phyloP scores from a whole-genome alignment of 257 asterid genomes.

The Handroanthus guayacan region DNA sequence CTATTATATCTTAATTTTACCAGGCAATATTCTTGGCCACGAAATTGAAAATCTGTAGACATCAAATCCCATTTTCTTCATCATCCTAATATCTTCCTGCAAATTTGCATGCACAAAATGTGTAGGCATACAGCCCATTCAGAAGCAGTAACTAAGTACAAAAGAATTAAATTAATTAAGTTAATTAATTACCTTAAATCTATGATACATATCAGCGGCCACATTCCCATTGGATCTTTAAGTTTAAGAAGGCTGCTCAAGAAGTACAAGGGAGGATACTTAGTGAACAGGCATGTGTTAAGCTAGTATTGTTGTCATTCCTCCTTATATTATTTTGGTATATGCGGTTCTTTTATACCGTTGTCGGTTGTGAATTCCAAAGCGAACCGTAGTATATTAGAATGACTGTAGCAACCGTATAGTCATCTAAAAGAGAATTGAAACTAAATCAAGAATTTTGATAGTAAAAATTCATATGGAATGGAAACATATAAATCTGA shows the following conservation, averaged over 20 bases:
- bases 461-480: background rate
- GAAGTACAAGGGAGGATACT: slow-evolving; percentile 75
- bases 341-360: slow-evolving; percentile 12
- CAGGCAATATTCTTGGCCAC: background rate
- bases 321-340: background rate
- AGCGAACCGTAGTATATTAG: background rate
- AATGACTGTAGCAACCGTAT: slow-evolving; percentile 11
- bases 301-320: slow-evolving; percentile 26
- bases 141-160: too few species aligned
- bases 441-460: background rate
- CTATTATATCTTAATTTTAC: too few species aligned
- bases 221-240: background rate
- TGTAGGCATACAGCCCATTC: too few species aligned
- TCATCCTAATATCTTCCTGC: slow-evolving; percentile 5
- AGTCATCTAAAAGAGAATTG: slow-evolving; percentile 10
- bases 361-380: slow-evolving; percentile 24
- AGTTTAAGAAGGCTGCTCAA: slow-evolving; percentile 69
- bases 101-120: background rate
- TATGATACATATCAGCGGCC: background rate
- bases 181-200: slow-evolving; percentile 5
- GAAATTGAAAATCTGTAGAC: background rate
- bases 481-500: background rate
- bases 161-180: too few species aligned
- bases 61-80: background rate
- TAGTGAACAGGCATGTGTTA: slow-evolving; percentile 83